Percentiles rank a stretch among this genome's conserved stretches.
Evolutionary conservation across 257 asterid species (phyloP).

Genomic region (Solanum corneliomulleri): DNA sequence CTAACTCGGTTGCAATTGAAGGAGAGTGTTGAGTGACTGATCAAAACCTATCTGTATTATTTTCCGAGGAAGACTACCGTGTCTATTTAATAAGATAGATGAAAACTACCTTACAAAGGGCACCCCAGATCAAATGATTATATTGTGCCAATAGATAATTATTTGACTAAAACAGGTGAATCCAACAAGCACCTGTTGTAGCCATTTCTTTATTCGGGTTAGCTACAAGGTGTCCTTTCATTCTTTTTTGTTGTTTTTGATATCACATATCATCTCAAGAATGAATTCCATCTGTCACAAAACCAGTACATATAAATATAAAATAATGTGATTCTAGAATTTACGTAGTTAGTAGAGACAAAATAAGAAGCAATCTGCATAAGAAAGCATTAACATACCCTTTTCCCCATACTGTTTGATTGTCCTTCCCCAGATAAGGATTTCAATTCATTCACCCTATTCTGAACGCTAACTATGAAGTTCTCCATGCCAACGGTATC

Average conservation of each 20-base stretch:
- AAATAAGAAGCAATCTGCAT: neutral
- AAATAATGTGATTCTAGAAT: neutral
- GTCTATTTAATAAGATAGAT: neutral
- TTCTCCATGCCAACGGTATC: conserved; percentile 89
- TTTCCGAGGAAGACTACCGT: neutral
- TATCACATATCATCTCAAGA: conserved; percentile 81
- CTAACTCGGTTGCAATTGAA: neutral
- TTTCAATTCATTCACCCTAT: conserved; percentile 70
- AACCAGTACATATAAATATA: neutral
- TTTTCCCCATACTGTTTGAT: conserved; percentile 46
- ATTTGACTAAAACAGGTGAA: neutral
- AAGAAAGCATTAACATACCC: conserved; percentile 30
- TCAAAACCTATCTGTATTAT: neutral
- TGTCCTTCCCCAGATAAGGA: conserved; percentile 43
- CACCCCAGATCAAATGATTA: neutral
- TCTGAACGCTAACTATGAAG: conserved; percentile 65
- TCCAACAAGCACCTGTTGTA: conserved; percentile 52
- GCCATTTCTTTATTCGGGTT: conserved; percentile 78
- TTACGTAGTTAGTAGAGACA: neutral
- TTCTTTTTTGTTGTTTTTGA: conserved; percentile 75
- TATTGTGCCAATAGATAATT: neutral
- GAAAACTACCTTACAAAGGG: neutral
- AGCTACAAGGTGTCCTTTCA: conserved; percentile 57
- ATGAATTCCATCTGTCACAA: conserved; percentile 80
- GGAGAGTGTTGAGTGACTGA: neutral